A percentile compares a stretch with the other conserved stretches of the same genome.
These are phyloP conservation scores for Diatrype stigma DNA, from an alignment of 2,329 filamentous ascomycete genomes.

Conservation along the genomic window DNA sequence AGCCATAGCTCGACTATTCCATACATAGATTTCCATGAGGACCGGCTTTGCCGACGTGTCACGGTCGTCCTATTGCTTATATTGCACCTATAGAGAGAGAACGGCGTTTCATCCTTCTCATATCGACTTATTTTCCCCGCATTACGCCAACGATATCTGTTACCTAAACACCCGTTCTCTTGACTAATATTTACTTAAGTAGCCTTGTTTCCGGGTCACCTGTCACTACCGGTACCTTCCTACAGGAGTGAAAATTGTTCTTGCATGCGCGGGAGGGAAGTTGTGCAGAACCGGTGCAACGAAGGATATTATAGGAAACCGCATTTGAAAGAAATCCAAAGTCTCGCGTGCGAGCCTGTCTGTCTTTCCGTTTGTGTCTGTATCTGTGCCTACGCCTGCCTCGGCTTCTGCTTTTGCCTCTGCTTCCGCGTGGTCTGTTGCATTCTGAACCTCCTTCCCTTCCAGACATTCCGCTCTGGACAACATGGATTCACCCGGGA, in stretches of 20 bases:
- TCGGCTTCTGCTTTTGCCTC: too few relatives aligned
- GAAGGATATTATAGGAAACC: neutral
- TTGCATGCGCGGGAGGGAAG: slow-evolving; percentile 1
- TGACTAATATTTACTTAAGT: slow-evolving; percentile 44
- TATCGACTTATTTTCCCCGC: slow-evolving; percentile 35
- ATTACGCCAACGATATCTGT: slow-evolving; percentile 35
- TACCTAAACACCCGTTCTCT: slow-evolving; percentile 41
- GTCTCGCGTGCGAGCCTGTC: too few relatives aligned
- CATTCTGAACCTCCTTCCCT: neutral
- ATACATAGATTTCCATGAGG: too few relatives aligned
- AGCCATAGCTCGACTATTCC: too few relatives aligned
- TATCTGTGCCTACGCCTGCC: too few relatives aligned
- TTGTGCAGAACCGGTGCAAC: neutral
- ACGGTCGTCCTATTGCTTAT: neutral
- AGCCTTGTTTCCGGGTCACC: slow-evolving; percentile 3
- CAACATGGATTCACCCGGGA: neutral
- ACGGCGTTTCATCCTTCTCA: slow-evolving; percentile 5
- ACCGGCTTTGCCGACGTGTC: neutral
- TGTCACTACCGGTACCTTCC: neutral
- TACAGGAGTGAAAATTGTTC: neutral
- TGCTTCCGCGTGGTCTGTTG: neutral
- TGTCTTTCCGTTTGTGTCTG: neutral
- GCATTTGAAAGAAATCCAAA: neutral
- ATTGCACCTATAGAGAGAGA: neutral
- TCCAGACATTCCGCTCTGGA: neutral